Conservation (phyloP, 768 basidiomycete genomes). For the Lactifluus subvellereus region DNA sequence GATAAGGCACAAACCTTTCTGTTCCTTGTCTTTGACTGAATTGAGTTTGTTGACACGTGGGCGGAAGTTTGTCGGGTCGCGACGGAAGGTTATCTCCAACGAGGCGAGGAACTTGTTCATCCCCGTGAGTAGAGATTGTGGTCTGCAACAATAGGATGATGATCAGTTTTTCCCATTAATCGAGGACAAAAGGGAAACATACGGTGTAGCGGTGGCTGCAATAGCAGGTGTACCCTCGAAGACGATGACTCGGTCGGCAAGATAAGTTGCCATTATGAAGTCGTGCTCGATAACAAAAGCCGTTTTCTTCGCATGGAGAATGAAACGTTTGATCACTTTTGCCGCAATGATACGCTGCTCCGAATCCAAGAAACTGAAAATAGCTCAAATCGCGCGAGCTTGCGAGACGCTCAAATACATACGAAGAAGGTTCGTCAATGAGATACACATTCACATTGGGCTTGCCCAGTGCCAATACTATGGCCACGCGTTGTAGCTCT, state of each 20-base stretch:
- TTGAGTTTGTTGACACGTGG: conserved; percentile 83
- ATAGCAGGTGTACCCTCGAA: conserved; percentile 86
- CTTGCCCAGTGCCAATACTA: conserved; percentile 87
- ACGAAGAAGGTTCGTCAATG: conserved; percentile 90
- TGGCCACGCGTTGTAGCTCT: conserved; percentile 96
- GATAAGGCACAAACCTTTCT: conserved; percentile 53
- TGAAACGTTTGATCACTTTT: conserved; percentile 98
- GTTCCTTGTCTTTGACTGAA: conserved; percentile 84
- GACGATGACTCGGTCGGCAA: conserved; percentile 95
- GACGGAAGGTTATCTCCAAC: conserved; percentile 95
- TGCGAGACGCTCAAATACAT: background rate
- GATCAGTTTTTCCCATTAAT: background rate
- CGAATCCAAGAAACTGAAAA: conserved; percentile 83
- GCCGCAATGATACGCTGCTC: conserved; percentile 98
- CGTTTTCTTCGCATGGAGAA: conserved; percentile 94
- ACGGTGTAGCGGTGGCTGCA: conserved; percentile 87
- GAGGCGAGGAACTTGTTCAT: conserved; percentile 98
- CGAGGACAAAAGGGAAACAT: conserved; percentile 31
- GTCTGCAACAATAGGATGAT: conserved; percentile 42
- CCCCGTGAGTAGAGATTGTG: conserved; percentile 89
- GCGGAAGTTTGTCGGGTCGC: conserved; percentile 92
- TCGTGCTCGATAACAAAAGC: conserved; percentile 99
- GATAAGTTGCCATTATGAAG: conserved; percentile 99
- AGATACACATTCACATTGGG: conserved; percentile 84
- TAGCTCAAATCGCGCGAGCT: background rate